phyloP scores from a whole-genome alignment of 805 yeast species.

The Teunomyces panamensis region DNA sequence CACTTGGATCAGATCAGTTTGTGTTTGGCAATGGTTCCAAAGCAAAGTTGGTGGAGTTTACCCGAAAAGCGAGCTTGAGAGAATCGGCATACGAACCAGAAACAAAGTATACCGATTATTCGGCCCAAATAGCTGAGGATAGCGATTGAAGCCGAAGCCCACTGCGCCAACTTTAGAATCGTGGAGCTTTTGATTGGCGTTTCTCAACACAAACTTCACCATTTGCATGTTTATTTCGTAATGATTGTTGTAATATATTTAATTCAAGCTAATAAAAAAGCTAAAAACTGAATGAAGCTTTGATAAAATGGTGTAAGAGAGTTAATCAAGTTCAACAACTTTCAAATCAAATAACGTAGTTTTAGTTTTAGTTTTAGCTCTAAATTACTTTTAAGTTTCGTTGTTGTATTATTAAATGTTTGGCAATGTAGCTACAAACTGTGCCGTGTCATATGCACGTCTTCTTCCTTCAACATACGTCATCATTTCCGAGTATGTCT shows the following conservation, averaged over 20 bases:
- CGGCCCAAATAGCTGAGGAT: constrained; percentile 32
- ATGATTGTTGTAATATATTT: no score
- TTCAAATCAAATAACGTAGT: background rate
- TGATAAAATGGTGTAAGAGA: no score
- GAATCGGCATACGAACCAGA: constrained; percentile 37
- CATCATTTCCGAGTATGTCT: constrained; percentile 90
- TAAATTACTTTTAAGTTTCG: no score
- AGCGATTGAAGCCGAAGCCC: constrained; percentile 1
- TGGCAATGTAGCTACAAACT: constrained; percentile 47
- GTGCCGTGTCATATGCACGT: constrained; percentile 80
- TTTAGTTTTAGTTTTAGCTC: background rate
- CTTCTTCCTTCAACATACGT: constrained; percentile 86
- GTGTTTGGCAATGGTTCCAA: constrained; percentile 11
- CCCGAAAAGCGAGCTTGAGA: constrained; percentile 41
- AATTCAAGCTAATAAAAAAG: no score
- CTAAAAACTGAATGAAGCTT: no score
- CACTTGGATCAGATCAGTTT: constrained; percentile 16
- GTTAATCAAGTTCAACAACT: no score
- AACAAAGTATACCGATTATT: constrained; percentile 27
- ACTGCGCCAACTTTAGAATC: no score
- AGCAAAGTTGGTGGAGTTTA: constrained; percentile 48
- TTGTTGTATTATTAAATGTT: background rate
- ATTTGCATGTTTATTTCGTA: no score
- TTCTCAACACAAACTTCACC: background rate
- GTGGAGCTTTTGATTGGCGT: no score